These are phyloP conservation scores for Delphinella strobiligena DNA, from an alignment of 2,329 filamentous ascomycete genomes.

Conservation along the genomic window DNA sequence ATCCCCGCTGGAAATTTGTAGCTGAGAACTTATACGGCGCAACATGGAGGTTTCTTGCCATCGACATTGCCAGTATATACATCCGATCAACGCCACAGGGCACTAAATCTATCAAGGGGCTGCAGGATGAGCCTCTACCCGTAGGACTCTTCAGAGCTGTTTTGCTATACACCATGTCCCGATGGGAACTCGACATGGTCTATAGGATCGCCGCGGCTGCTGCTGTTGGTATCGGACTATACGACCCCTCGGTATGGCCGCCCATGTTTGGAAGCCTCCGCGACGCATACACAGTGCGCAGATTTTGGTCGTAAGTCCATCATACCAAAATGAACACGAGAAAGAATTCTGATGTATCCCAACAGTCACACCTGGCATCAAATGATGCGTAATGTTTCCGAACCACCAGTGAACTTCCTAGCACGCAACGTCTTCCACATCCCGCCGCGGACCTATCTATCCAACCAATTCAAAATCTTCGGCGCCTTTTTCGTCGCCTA, in stretches of 20 bases:
- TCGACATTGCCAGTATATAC: background rate
- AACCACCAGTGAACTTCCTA: background rate
- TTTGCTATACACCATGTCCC: background rate
- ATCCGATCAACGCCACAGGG: background rate
- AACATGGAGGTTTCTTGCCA: background rate
- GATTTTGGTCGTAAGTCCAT: background rate
- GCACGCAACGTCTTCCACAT: background rate
- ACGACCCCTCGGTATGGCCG: background rate
- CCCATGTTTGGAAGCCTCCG: background rate
- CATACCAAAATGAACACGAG: too few relatives aligned
- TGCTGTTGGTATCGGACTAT: background rate
- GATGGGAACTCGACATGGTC: background rate
- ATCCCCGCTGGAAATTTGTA: background rate
- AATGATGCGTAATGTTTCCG: background rate
- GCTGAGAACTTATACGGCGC: background rate
- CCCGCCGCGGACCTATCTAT: background rate
- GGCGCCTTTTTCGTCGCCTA: constrained; percentile 1
- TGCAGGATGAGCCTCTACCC: background rate
- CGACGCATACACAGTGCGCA: background rate
- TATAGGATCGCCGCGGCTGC: background rate
- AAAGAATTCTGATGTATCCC: background rate
- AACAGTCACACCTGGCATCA: background rate
- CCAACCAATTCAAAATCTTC: background rate
- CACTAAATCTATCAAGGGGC: too few relatives aligned
- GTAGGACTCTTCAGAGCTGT: background rate